Base-by-base conservation (phyloP, 768 basidiomycete genomes). In the Trametes elegans region DNA sequence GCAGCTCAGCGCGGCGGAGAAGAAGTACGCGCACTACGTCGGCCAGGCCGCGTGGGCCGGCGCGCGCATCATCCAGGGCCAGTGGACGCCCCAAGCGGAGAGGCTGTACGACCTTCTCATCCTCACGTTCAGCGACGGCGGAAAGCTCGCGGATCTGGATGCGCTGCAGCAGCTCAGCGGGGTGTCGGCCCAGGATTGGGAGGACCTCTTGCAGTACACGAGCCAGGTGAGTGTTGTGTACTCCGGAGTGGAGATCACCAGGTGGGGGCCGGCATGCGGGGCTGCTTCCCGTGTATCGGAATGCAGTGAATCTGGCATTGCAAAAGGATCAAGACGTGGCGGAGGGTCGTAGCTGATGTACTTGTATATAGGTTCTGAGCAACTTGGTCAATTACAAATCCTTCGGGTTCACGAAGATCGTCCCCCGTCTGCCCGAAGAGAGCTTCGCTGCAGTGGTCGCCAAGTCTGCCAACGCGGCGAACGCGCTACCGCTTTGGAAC, bases 401-500 rank as follows among this genome's bases (percentile, higher is more conserved):
- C 2, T 94, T 94, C 58, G 92, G 92, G 1, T 88, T 87, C 64
- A 89, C 88, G 38, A 94, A 95, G 73, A 87, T 95, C 61, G 66
- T 92, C 43, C 91, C 93, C 19, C 85, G 93, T 19, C 63, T 89
- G 41, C 63, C 81, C 2, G 63, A 76, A 21, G 76, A 73, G 14
- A 83, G 81, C 62, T 92, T 95, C 64, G 79, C 77, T 35, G 75
- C 74, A 6, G 81, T 88, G 29, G 75, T 93, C 16, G 69, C 74
- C 18, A 73, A 76, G 7, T 90, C 88, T n/a, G 72, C 73, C 9
- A 86, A 87, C 58, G 76, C 79, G 3, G 62, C 76, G 0, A 74
- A 79, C 43, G 84, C 86, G 1, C 48, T 77, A 16, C 66, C 77
- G 0, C 71, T 93, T 4, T 94, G 88, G 84, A 72, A 79, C 13